Evolutionary conservation across 2,329 filamentous ascomycete genomes (phyloP), one percentile per base, ranked within the genome.

Genomic region (Pseudogymnoascus sp.): DNA sequence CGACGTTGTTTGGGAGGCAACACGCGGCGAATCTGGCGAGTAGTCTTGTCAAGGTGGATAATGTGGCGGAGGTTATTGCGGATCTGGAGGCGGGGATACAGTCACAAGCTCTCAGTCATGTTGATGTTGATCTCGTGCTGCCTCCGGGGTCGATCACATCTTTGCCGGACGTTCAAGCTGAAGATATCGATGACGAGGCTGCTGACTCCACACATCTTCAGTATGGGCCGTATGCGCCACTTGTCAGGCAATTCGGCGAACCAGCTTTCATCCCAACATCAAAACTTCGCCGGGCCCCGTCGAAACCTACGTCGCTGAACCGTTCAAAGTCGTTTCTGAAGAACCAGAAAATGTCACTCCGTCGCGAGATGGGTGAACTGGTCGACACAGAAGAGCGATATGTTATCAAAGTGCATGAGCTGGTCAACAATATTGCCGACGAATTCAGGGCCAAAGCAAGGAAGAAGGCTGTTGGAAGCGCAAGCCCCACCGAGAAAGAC

Each of bases 331-430:
- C 87, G 0, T 95, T 97, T 70, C 82, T 87, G 37, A 87, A 86
- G 68, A 86, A 89, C 63, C 91, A 97, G 71, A 95, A 96, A 72
- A 83, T 92, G 68, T 89, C 89, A 61, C 78, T 97, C 68, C 86
- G 92, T 42, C 88, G 92, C 75, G 93, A 96, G 74, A 87, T 99
- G 81, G 87, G 85, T 64, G 94, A 99, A 74, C 78, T 97, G 65
- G 84, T 97, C 35, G 90, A 96, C 70, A 99, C 94, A 0, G 94
- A 99, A 74, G 91, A 94, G 73, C 88, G 91, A 74, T 99, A 97
- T 75, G 91, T 99, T 44, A 82, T 84, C 69, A 97, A 97, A 74
- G 77, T 99, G 63, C 85, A 90, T 66, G 90, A 94, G 68, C 77
- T 99, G 65, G 89, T 96, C 44, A 85, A 89, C 66, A 85, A 88